Base-by-base conservation (phyloP, 2,329 filamentous ascomycete species). In the Myriosclerotinia duriaeana region DNA sequence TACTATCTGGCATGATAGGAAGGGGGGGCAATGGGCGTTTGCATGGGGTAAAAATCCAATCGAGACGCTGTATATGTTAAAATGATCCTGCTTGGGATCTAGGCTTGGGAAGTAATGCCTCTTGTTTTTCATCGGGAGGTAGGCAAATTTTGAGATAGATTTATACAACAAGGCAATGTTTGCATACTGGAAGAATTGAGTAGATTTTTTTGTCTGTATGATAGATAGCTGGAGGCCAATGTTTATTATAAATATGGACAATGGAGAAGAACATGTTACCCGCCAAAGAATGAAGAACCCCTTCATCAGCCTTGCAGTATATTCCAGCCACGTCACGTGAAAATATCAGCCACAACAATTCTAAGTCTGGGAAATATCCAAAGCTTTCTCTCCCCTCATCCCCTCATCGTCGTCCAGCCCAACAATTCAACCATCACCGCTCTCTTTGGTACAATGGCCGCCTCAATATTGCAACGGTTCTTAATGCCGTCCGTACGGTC, bases 1-100 rank as follows among this genome's bases (percentile, higher is more conserved):
- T 61, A 67, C 54, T 69, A 71, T 65, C 59, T 55, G 64, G 71
- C 66, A 72, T 70, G 69, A 64, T 68, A 68, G 56, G 68, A 44
- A 40, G 69, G 69, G 67, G 64, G 68, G 70, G 50, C 55, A 26
- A 64, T 64, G 53, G 62, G 54, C 52, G 56, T 64, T 64, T 38
- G 46, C 40, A 64, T 54, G 42, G 42, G 42, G n/a, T 44, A 46
- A 64, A 56, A 54, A 58, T 34, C 36, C 34, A 26, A 34, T 38
- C 48, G 40, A 46, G 15, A 48, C 40, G 40, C 61, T 64, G 40
- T 58, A 64, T 56, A 38, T 64, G 61, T 56, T 64, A 38, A 26
- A 44, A 58, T 44, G 53, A 44, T 48, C 58, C 44, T 44, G 46
- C 30, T 38, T 60, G 20, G 61, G 38, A 64, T 64, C 48, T 64